Evolutionary conservation across 2,329 filamentous ascomycete species (phyloP), one percentile per base, ranked within the genome.

Genomic region (Epichloe hybrida): DNA sequence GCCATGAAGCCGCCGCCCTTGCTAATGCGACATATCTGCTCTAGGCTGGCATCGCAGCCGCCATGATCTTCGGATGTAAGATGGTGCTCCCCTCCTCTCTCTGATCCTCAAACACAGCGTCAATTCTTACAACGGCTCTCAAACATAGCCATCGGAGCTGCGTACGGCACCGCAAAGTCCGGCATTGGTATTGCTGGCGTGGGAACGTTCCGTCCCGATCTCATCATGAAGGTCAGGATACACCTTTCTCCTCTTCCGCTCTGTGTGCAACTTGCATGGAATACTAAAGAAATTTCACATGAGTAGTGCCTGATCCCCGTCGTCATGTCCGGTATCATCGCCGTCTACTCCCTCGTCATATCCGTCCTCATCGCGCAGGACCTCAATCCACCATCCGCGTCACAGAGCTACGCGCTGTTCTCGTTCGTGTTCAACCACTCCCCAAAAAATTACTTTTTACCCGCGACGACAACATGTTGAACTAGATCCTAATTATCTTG

Each of bases 281-380:
- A 8, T 9, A 15, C 43, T 20, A 20, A 27, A 8, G 17, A 23
- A 12, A 31, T 9, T 20, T 8, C 34, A 3, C n/a, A 20, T 17
- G 7, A 7, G 21, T 60, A 89, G 86, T 90, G 84, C 52, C 73
- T 91, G 49, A 90, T 91, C 59, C 86, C 87, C 55, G 86, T 93
- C 58, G 84, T 98, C 74, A 98, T 98, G 93, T 95, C 93, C 61
- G 93, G 93, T 80, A 98, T 98, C 66, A 88, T 98, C 63, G 93
- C 93, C 52, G 93, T 98, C 59, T 98, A 98, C 72, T 88, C 90
- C 48, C 86, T 98, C 60, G 93, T 98, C 62, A 90, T 98, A 59
- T 86, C 91, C 17, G 93, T 98, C 63, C 80, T 98, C 59, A 98
- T 98, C 66, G 88, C 89, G 51, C 85, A 88, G 69, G 88, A 95